phyloP scores from a whole-genome alignment of 1,139 yeast species.

The Zygoascus meyerae region DNA sequence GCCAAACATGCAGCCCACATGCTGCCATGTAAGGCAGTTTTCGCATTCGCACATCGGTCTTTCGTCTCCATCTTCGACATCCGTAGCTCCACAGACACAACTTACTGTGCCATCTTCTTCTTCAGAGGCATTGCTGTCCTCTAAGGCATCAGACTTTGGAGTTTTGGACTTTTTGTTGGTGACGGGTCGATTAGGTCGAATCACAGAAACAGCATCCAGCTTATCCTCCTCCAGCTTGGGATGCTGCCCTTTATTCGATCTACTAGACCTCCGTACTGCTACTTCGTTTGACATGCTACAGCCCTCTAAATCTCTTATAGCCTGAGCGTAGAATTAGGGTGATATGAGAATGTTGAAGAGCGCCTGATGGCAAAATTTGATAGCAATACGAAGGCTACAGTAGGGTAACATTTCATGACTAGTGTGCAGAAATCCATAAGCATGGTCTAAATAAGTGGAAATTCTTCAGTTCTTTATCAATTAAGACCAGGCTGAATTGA shows the following conservation, averaged over 20 bases:
- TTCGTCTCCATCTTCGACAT: constrained; percentile 53
- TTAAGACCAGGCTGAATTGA: too few species aligned
- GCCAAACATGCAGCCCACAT: constrained; percentile 64
- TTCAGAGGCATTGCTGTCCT: constrained; percentile 15
- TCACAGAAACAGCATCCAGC: constrained; percentile 17
- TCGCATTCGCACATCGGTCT: constrained; percentile 80
- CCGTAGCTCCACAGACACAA: constrained; percentile 61
- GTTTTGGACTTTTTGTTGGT: constrained; percentile 5
- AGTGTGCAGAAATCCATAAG: too few species aligned
- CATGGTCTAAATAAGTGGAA: too few species aligned
- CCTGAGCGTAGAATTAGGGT: too few species aligned
- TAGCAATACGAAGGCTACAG: too few species aligned
- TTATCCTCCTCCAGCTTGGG: constrained; percentile 31
- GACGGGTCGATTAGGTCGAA: background rate
- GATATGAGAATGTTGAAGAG: too few species aligned
- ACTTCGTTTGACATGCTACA: background rate
- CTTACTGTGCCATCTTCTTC: constrained; percentile 45
- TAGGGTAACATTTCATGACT: too few species aligned
- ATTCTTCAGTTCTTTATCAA: too few species aligned
- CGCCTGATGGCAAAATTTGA: too few species aligned
- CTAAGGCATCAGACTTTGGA: constrained; percentile 5
- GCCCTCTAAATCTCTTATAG: too few species aligned
- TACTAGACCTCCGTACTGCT: constrained; percentile 37
- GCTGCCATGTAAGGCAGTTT: constrained; percentile 79
- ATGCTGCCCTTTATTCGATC: constrained; percentile 42